These are phyloP conservation scores for Dovyalis caffra DNA, from an alignment of 345 rosid genomes.

Conservation along the genomic window DNA sequence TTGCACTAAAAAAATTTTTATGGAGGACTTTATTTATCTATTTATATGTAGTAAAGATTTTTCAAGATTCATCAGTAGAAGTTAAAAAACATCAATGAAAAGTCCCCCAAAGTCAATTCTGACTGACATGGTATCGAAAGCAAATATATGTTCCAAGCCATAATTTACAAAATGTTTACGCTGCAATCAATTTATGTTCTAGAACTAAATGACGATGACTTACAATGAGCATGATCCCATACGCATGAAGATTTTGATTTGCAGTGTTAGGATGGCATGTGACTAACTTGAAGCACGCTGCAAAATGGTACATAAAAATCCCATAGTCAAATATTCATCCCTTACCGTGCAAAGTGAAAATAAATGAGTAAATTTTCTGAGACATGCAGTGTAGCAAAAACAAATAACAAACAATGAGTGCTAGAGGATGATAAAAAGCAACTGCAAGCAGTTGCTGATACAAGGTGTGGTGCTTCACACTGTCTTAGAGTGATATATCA, in stretches of 20 bases:
- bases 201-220: conserved; percentile 23
- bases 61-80: background rate
- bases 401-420: background rate
- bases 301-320: conserved; percentile 27
- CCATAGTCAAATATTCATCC: background rate
- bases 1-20: background rate
- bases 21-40: background rate
- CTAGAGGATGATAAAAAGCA: background rate
- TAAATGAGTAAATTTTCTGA: background rate
- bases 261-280: conserved; percentile 63
- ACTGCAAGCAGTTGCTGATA: background rate
- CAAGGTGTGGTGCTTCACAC: background rate
- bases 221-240: conserved; percentile 85
- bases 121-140: background rate
- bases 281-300: conserved; percentile 84
- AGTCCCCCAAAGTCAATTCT: too few species aligned
- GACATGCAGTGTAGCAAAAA: background rate
- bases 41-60: background rate
- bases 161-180: background rate
- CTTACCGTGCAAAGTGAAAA: background rate
- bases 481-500: too few species aligned
- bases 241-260: conserved; percentile 75
- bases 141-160: background rate
- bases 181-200: background rate
- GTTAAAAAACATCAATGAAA: background rate